A percentile compares a stretch with the other conserved stretches of the same genome.
These are phyloP conservation scores for Bauhinia variegata DNA, from an alignment of 306 rosid species.

Conservation along the genomic window DNA sequence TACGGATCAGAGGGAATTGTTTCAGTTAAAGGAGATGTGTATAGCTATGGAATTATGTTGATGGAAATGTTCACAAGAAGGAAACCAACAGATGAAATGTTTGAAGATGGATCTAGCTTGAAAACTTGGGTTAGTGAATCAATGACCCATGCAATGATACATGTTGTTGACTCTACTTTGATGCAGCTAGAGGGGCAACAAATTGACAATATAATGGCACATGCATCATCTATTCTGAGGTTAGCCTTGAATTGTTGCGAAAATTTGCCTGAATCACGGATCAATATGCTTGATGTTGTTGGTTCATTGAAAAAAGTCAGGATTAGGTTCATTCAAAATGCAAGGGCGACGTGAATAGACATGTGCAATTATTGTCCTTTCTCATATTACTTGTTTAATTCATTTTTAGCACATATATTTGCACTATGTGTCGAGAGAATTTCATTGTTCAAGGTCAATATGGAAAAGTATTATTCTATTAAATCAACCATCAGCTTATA, in stretches of 20 bases:
- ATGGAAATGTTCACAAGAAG: slow-evolving; percentile 28
- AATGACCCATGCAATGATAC: no score
- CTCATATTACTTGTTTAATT: no score
- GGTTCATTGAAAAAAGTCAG: no score
- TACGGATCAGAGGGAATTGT: slow-evolving; percentile 25
- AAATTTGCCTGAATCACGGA: slow-evolving; percentile 8
- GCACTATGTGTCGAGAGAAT: no score
- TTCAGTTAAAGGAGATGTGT: slow-evolving; percentile 28
- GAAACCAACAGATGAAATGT: slow-evolving; percentile 31
- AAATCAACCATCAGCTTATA: no score
- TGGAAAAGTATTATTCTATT: no score
- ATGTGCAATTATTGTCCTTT: no score
- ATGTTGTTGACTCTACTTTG: not conserved
- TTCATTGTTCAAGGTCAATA: no score
- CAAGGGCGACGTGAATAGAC: no score
- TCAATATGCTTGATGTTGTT: no score
- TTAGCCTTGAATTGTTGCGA: slow-evolving; percentile 22
- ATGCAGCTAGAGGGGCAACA: not conserved
- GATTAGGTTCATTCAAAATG: no score
- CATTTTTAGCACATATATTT: no score
- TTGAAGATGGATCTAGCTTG: slow-evolving; percentile 13
- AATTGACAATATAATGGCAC: not conserved
- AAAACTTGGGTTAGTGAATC: slow-evolving; percentile 23
- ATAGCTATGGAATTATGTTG: not conserved
- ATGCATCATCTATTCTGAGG: slow-evolving; percentile 11